phyloP scores from a whole-genome alignment of 495 filamentous ascomycete species.

The Echria macrotheca region DNA sequence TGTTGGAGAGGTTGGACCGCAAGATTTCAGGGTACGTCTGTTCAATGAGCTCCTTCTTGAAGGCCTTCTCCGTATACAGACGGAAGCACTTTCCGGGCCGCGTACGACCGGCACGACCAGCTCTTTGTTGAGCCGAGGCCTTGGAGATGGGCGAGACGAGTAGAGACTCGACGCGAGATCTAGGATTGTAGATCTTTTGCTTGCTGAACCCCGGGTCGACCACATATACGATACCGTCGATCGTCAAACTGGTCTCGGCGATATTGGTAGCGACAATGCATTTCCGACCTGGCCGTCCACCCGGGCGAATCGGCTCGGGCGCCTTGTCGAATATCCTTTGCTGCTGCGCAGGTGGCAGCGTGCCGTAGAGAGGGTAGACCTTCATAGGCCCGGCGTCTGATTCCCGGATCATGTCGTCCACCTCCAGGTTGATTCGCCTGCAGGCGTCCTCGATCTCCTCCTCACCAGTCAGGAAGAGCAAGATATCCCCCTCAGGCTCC shows the following conservation, averaged over 20 bases:
- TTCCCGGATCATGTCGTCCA: slow-evolving; percentile 84
- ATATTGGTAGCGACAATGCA: slow-evolving; percentile 96
- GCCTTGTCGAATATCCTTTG: slow-evolving; percentile 92
- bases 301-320: slow-evolving; percentile 62
- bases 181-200: slow-evolving; percentile 98
- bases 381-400: slow-evolving; percentile 83
- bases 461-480: slow-evolving; percentile 95
- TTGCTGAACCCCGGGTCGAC: slow-evolving; percentile 99
- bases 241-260: slow-evolving; percentile 94
- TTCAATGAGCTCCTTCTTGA: slow-evolving; percentile 97
- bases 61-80: slow-evolving; percentile 90
- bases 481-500: slow-evolving; percentile 88
- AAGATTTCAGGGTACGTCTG: slow-evolving; percentile 95
- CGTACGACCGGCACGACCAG: slow-evolving; percentile 97
- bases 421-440: slow-evolving; percentile 84
- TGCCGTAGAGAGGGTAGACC: slow-evolving; percentile 92
- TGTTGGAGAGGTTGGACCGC: slow-evolving; percentile 87
- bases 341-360: slow-evolving; percentile 84
- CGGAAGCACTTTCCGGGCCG: slow-evolving; percentile 96
- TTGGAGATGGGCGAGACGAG: slow-evolving; percentile 95
- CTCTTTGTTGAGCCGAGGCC: slow-evolving; percentile 96
- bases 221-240: slow-evolving; percentile 98
- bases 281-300: slow-evolving; percentile 87
- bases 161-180: slow-evolving; percentile 91
- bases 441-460: slow-evolving; percentile 98